Conservation (phyloP, 2,329 filamentous ascomycete genomes). For the Zasmidium citrigriseum region DNA sequence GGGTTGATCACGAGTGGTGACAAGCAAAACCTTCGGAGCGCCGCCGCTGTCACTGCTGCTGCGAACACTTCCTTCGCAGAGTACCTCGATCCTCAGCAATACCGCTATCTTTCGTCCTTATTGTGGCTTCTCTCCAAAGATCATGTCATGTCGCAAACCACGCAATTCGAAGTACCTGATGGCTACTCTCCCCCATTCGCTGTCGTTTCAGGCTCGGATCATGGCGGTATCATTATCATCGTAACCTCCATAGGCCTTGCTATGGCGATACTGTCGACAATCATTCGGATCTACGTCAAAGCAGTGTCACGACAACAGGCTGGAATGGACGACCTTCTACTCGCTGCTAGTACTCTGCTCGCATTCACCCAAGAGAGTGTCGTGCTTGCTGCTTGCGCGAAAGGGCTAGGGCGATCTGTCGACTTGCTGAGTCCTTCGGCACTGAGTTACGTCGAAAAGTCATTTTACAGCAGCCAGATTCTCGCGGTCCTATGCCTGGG, state of each 20-base stretch:
- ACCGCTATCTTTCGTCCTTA: background rate
- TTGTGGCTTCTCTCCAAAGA: background rate
- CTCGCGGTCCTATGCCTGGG: slow-evolving; percentile 16
- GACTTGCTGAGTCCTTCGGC: slow-evolving; percentile 10
- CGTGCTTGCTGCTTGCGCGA: slow-evolving; percentile 18
- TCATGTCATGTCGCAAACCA: slow-evolving; percentile 8
- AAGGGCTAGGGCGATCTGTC: slow-evolving; percentile 16
- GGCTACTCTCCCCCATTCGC: slow-evolving; percentile 23
- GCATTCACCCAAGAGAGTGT: slow-evolving; percentile 16
- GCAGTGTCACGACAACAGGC: slow-evolving; percentile 10
- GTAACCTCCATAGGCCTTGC: slow-evolving; percentile 19
- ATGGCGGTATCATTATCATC: slow-evolving; percentile 42
- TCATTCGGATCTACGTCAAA: slow-evolving; percentile 18
- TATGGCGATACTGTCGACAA: slow-evolving; percentile 17
- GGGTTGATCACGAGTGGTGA: slow-evolving; percentile 1
- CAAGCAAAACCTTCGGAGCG: slow-evolving; percentile 5
- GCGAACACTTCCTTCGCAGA: no score
- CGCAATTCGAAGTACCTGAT: slow-evolving; percentile 16
- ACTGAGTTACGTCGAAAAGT: slow-evolving; percentile 13
- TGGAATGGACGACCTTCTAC: slow-evolving; percentile 18
- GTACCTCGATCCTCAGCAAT: background rate
- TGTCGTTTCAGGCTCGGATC: slow-evolving; percentile 30
- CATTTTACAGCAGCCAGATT: slow-evolving; percentile 21
- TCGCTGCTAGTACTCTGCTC: slow-evolving; percentile 17
- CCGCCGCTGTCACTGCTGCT: background rate